Percentiles rank a stretch among this genome's conserved stretches.
Evolutionary conservation across 306 rosid species (phyloP).

Genomic region (Biancaea sappan): DNA sequence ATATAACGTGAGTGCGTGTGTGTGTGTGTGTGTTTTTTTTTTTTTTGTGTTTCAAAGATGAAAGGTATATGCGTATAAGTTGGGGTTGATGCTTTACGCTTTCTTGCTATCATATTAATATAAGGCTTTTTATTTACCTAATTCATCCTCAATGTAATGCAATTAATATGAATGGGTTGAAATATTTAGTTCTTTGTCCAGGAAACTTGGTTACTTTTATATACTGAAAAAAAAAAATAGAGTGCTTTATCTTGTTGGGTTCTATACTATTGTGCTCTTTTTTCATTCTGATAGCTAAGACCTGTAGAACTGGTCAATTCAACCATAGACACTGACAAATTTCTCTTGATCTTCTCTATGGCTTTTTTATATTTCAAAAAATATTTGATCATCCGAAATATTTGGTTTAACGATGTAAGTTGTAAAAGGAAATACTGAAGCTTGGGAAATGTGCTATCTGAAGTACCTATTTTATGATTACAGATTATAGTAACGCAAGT

Average conservation of each 20-base stretch:
- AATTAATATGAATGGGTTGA: neutral
- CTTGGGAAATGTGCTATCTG: constrained; percentile 23
- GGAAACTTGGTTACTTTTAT: neutral
- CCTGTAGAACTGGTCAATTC: neutral
- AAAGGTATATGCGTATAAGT: neutral
- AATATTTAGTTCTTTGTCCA: neutral
- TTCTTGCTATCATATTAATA: neutral
- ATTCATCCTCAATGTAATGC: neutral
- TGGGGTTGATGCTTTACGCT: neutral
- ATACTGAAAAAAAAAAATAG: neutral
- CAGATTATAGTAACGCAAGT: neutral
- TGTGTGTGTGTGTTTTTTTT: no score
- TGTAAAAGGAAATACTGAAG: neutral
- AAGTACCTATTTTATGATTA: neutral
- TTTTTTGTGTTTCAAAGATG: no score
- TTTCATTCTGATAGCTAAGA: neutral
- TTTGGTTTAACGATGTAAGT: neutral
- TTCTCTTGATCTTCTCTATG: neutral
- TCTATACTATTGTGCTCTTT: neutral
- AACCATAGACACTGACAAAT: neutral
- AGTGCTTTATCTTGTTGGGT: neutral
- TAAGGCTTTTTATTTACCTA: neutral
- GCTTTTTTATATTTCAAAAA: constrained; percentile 6
- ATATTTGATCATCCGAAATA: neutral
- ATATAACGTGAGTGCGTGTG: no score